These are phyloP conservation scores for Gillenia trifoliata DNA, from an alignment of 306 rosid genomes.

Conservation along the genomic window DNA sequence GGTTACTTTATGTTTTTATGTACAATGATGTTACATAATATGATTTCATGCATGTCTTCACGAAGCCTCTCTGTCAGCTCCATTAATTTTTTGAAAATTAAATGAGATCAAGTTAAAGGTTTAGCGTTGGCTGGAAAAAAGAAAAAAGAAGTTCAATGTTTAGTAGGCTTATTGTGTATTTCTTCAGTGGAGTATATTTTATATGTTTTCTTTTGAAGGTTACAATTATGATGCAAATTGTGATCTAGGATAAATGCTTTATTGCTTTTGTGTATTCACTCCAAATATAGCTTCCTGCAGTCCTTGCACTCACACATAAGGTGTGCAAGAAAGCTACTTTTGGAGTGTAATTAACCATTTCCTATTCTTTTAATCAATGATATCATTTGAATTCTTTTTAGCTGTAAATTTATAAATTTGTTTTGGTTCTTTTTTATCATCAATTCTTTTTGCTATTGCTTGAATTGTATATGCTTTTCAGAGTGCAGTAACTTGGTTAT, in stretches of 20 bases:
- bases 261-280: neutral
- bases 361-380: neutral
- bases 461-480: slow-evolving; percentile 26
- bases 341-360: neutral
- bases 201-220: neutral
- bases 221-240: neutral
- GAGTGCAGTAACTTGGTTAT: slow-evolving; percentile 99
- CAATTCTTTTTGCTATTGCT: slow-evolving; percentile 6
- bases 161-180: neutral
- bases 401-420: neutral
- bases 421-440: neutral
- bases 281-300: neutral
- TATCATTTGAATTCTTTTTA: neutral
- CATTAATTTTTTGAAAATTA: neutral
- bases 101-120: neutral
- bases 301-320: neutral
- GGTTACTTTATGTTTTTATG: slow-evolving; percentile 40
- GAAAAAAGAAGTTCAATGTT: neutral
- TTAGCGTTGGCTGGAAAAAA: neutral
- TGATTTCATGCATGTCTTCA: neutral
- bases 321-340: neutral
- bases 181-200: neutral
- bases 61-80: neutral
- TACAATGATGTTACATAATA: neutral
- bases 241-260: neutral